Evolutionary conservation across 495 filamentous ascomycete species (phyloP).

Genomic region (Sphaerosporella brunnea): DNA sequence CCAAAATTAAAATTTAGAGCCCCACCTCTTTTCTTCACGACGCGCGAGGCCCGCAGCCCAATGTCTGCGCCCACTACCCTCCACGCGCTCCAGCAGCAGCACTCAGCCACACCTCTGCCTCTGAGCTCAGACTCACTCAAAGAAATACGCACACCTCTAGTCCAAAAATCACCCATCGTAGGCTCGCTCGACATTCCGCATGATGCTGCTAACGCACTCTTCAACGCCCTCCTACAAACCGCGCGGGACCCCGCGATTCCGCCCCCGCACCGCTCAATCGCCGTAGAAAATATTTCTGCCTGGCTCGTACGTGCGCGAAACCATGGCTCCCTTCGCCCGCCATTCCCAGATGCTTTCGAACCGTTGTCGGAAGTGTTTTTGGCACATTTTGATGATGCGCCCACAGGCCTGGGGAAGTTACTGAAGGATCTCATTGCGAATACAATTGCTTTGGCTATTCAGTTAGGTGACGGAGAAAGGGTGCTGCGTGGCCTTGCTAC

Average conservation of each 20-base stretch:
- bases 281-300: conserved; percentile 16
- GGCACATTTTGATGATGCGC: conserved; percentile 16
- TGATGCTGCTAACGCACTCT: background rate
- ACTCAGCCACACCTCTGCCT: background rate
- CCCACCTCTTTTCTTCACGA: too few relatives aligned
- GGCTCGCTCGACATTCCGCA: background rate
- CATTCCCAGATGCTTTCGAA: background rate
- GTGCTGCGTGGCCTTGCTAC: conserved; percentile 3
- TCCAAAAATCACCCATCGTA: background rate
- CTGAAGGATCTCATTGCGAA: conserved; percentile 21
- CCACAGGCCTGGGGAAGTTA: conserved; percentile 15
- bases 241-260: conserved; percentile 10
- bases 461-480: background rate
- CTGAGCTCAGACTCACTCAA: background rate
- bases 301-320: conserved; percentile 17
- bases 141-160: background rate
- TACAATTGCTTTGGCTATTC: conserved; percentile 2
- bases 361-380: conserved; percentile 9
- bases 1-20: too few relatives aligned
- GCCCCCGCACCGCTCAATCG: conserved; percentile 17
- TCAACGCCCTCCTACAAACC: conserved; percentile 12
- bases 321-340: background rate
- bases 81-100: conserved; percentile 1
- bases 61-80: conserved; percentile 1
- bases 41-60: too few relatives aligned